Base-by-base conservation (phyloP, 73 alveolate genomes). In the Tetrahymena elliotti region DNA sequence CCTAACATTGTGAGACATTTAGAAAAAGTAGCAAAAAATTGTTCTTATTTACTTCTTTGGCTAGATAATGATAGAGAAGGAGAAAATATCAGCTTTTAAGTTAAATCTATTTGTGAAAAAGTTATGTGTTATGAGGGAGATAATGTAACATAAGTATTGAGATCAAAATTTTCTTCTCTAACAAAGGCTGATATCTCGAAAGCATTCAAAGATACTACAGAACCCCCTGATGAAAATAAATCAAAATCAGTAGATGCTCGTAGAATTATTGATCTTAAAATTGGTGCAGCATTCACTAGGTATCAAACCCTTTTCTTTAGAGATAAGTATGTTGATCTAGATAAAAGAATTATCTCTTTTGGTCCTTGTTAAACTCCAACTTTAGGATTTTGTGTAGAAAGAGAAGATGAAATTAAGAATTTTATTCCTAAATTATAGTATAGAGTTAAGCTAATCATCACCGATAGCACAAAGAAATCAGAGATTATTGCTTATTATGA, bases 311-410 rank as follows among this genome's bases (percentile, higher is more conserved):
- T 94, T 95, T 93, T 97, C 95, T 97, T 99, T 96, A 96, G 92
- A 93, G 96, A 97, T 94, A 95, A 98, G 95, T 97, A 98, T 94
- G 84, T 94, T 88, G 98, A 95, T 96, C 18, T 68, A 68, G 33
- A 18, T 31, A 94, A 96, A 47, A 52, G 95, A 96, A 97, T 95
- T 93, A 95, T 99, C 93, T 96, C 99, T 20, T 99, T 99, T 97
- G 99, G 99, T 6, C 99, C 99, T 8, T 99, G 99, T 97, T 99
- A 99, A 96, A 99, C 99, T 33, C 99, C 99, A 5, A 99, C 99
- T 1, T 97, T 99, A 27, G 99, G 99, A 97, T 99, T 99, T 97
- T 98, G 99, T 96, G 99, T 99, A 18, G 98, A 98, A 95, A 94
- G 99, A 96, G 98, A 98, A 93, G 99, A 99, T 94, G 99, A 98